phyloP scores from a whole-genome alignment of 164 flowering plant species.

The Nymphaea thermarum region DNA sequence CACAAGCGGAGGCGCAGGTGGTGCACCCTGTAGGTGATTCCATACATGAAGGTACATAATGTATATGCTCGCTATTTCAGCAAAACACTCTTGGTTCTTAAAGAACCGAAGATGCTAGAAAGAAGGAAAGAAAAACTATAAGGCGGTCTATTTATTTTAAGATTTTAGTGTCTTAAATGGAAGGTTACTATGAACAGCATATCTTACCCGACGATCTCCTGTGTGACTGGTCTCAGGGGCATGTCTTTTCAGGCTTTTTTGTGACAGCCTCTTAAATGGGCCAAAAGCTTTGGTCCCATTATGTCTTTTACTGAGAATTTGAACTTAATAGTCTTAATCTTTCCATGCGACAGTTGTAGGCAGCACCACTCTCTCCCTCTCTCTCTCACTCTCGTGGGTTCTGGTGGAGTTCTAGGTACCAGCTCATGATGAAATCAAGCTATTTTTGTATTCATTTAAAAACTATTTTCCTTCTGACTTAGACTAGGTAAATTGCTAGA shows the following conservation, averaged over 20 bases:
- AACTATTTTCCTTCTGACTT: too few relatives aligned
- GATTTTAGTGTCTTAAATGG: too few relatives aligned
- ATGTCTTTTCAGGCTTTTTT: background rate
- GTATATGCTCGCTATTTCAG: background rate
- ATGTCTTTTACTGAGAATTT: too few relatives aligned
- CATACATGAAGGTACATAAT: background rate
- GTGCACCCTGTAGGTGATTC: background rate
- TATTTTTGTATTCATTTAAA: too few relatives aligned
- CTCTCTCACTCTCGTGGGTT: too few relatives aligned
- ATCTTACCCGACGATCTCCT: background rate
- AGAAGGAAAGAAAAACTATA: background rate
- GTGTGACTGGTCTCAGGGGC: background rate
- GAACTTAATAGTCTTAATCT: too few relatives aligned
- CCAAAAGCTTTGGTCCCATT: too few relatives aligned
- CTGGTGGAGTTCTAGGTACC: too few relatives aligned
- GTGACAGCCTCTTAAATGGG: background rate
- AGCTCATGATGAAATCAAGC: too few relatives aligned
- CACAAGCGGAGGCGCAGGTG: constrained; percentile 20
- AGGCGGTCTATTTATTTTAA: background rate
- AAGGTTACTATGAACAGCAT: too few relatives aligned
- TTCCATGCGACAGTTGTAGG: too few relatives aligned
- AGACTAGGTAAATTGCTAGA: background rate
- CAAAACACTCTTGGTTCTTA: background rate
- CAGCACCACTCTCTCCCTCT: too few relatives aligned
- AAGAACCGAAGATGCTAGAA: background rate